Base-by-base conservation (phyloP, 495 filamentous ascomycete genomes). In the Daldinia grandis region DNA sequence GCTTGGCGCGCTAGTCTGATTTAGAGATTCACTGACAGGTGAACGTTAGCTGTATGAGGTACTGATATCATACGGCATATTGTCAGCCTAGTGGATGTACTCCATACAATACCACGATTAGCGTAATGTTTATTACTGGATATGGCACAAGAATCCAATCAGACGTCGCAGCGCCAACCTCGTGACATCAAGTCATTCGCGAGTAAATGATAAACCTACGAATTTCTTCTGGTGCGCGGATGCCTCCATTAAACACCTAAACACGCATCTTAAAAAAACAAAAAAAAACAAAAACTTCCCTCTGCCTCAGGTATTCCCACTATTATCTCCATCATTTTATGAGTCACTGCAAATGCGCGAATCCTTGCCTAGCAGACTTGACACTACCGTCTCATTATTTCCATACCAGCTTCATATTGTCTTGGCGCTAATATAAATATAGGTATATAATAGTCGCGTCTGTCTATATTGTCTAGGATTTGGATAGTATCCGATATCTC, bases 141-240 rank as follows among this genome's bases (percentile, higher is more conserved):
- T 50, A 55, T 50, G 54, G 54, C 33, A 51, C 50, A 54, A 24
- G 24, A 58, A 58, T 24, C 69, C 70, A 73, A 68, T 73, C 70
- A 68, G 38, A 62, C 3, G 61, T 21, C n/a, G 57, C 38, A 10
- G 30, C 40, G 49, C 40, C 35, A 61, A 62, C 56, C 70, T 35
- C 70, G 70, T 73, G 70, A 73, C 70, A 58, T 65, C 40, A 72
- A 68, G 70, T 73, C 70, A 73, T 49, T 61, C 64, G 70, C 64
- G 59, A 56, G 21, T 24, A 24, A 24, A 24, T 12, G 42, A n/a
- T 5, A 47, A 47, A 47, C 42, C 19, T 4, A 10, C 17, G 19
- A 21, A 21, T 47, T 47, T 47, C 3, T 10, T 47, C 19, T 10
- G 8, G 42, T 47, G 17, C 19, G 58, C 38, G 59, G 54, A 55